Percentiles rank a stretch among this genome's conserved stretches.
These are phyloP conservation scores for Letharia columbiana DNA, from an alignment of 495 filamentous ascomycete species.

Conservation along the genomic window DNA sequence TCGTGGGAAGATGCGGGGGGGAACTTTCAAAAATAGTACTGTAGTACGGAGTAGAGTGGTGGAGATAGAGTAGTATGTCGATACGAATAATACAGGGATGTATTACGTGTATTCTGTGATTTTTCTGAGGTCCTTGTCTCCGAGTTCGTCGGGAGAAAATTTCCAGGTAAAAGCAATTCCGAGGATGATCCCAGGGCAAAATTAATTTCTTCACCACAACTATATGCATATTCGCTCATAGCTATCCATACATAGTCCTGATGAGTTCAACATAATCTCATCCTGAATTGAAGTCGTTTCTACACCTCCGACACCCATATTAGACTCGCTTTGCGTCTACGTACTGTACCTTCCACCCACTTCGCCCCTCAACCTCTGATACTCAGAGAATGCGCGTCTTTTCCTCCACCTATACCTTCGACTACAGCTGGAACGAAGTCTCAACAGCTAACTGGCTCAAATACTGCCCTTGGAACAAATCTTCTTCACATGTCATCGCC, in stretches of 20 bases:
- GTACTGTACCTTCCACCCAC: not conserved
- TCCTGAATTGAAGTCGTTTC: not conserved
- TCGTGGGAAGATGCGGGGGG: not conserved
- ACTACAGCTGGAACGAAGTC: conserved; percentile 97
- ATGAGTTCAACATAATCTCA: not conserved
- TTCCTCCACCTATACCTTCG: conserved; percentile 74
- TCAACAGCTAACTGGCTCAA: conserved; percentile 99
- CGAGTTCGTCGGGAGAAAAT: not conserved
- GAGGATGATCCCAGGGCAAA: not conserved
- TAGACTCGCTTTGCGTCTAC: not conserved
- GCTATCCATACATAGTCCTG: not conserved
- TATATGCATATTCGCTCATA: not conserved
- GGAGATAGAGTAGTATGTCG: not conserved
- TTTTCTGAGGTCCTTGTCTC: not conserved
- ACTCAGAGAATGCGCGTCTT: conserved; percentile 77
- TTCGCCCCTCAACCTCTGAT: not conserved
- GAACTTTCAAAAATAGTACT: not conserved
- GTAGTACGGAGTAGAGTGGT: not conserved
- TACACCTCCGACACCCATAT: not conserved
- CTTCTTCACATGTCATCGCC: conserved; percentile 84
- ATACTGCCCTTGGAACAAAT: conserved; percentile 97
- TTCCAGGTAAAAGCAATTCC: not conserved
- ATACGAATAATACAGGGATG: not conserved
- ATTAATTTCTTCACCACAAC: not conserved
- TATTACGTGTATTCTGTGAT: too few species aligned